These are phyloP conservation scores for Pseudoperonospora humuli DNA, from an alignment of 352 stramenopile genomes.

Conservation along the genomic window DNA sequence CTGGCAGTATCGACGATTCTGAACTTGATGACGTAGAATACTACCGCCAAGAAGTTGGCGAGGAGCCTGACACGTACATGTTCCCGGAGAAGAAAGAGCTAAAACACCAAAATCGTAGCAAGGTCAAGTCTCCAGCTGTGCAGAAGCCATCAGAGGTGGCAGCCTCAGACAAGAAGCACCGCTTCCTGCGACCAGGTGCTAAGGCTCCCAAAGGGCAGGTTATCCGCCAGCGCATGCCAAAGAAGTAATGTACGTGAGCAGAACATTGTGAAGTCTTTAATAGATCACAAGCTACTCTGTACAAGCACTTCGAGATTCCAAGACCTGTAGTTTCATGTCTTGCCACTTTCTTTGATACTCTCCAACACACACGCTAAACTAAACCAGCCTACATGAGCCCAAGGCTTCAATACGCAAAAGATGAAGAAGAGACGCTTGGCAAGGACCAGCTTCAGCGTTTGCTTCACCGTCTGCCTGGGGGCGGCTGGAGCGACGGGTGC, in stretches of 20 bases:
- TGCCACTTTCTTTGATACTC: conserved; percentile 28
- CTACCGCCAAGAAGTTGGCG: conserved; percentile 76
- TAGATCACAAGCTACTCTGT: no score
- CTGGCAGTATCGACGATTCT: conserved; percentile 34
- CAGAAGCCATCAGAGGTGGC: conserved; percentile 58
- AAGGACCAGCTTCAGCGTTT: conserved; percentile 15
- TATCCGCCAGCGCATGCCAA: conserved; percentile 46
- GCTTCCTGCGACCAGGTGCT: conserved; percentile 33
- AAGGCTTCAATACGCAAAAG: conserved; percentile 12
- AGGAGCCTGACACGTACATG: conserved; percentile 77
- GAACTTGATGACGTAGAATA: conserved; percentile 75
- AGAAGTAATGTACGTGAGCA: conserved; percentile 30
- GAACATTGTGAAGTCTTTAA: no score
- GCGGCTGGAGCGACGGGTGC: conserved; percentile 58
- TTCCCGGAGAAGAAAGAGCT: conserved; percentile 44
- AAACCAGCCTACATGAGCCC: conserved; percentile 20
- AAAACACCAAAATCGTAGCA: conserved; percentile 43
- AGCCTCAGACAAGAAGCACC: conserved; percentile 54
- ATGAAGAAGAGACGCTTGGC: conserved; percentile 21
- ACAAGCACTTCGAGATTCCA: no score
- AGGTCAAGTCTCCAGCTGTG: conserved; percentile 7
- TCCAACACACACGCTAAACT: conserved; percentile 28
- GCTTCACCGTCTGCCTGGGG: conserved; percentile 52
- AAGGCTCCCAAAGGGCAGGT: conserved; percentile 47
- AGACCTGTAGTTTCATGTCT: conserved; percentile 16